A percentile compares a stretch with the other conserved stretches of the same genome.
phyloP scores from a whole-genome alignment of 2,329 filamentous ascomycete species.

The Aspergillus sp. region DNA sequence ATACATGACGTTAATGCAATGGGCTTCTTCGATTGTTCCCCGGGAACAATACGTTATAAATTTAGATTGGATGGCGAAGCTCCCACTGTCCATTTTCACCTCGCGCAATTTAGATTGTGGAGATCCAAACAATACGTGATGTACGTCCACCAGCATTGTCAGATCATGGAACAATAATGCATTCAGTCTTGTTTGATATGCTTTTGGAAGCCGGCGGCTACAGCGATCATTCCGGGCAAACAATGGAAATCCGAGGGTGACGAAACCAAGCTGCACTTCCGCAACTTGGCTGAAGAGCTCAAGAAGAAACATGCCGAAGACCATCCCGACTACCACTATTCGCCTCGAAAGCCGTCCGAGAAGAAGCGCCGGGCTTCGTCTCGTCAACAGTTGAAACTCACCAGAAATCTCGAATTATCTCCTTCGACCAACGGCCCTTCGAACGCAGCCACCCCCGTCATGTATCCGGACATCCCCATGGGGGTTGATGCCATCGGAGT shows the following conservation, averaged over 20 bases:
- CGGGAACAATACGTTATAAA: too few species aligned
- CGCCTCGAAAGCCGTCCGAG: slow-evolving; percentile 47
- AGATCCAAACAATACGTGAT: too few species aligned
- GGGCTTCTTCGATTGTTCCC: too few species aligned
- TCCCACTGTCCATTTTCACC: too few species aligned
- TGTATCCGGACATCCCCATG: slow-evolving; percentile 5
- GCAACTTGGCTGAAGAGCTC: slow-evolving; percentile 36
- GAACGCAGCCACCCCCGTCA: slow-evolving; percentile 10
- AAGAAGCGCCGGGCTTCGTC: slow-evolving; percentile 46
- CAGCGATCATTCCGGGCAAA: slow-evolving; percentile 42
- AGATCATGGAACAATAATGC: slow-evolving; percentile 33
- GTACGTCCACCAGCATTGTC: slow-evolving; percentile 31
- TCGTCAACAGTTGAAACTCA: slow-evolving; percentile 17
- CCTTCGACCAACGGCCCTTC: slow-evolving; percentile 6
- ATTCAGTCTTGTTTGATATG: too few species aligned
- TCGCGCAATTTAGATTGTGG: too few species aligned
- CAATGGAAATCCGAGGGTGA: slow-evolving; percentile 41
- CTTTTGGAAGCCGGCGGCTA: slow-evolving; percentile 11
- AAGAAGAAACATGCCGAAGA: slow-evolving; percentile 41
- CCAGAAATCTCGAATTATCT: slow-evolving; percentile 4
- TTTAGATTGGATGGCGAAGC: too few species aligned
- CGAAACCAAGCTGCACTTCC: slow-evolving; percentile 38
- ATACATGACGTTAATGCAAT: too few species aligned
- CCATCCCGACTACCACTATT: slow-evolving; percentile 47
- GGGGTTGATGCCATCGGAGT: background rate